phyloP scores from a whole-genome alignment of 1,284 basidiomycete genomes.

The Cryptococcus jaspeensis region DNA sequence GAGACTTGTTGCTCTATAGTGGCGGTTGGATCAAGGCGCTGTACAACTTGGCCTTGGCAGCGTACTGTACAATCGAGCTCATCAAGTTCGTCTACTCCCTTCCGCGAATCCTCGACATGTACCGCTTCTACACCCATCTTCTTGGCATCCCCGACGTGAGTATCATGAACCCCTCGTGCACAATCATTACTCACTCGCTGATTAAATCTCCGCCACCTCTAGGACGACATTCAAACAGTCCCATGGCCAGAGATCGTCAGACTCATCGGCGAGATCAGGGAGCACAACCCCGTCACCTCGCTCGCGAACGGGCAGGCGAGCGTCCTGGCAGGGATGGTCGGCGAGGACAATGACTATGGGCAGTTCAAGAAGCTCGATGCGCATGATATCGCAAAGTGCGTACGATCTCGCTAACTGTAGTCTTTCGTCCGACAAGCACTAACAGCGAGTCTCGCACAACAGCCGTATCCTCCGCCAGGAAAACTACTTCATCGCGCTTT shows the following conservation, averaged over 20 bases:
- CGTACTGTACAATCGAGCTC: constrained; percentile 69
- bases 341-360: constrained; percentile 30
- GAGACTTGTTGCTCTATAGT: constrained; percentile 1
- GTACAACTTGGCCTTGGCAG: constrained; percentile 76
- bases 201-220: constrained; percentile 51
- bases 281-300: constrained; percentile 84
- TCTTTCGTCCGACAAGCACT: not conserved
- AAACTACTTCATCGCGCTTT: constrained; percentile 95
- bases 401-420: not conserved
- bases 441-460: not conserved
- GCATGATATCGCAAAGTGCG: constrained; percentile 65
- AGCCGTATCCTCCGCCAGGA: constrained; percentile 91
- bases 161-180: not conserved
- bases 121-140: constrained; percentile 71
- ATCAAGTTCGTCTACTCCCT: constrained; percentile 57
- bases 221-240: constrained; percentile 96
- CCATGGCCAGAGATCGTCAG: constrained; percentile 94
- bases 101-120: constrained; percentile 81
- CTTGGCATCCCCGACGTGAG: constrained; percentile 60
- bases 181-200: not conserved
- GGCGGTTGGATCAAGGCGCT: constrained; percentile 52
- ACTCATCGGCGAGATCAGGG: constrained; percentile 80
- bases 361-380: constrained; percentile 77
- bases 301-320: constrained; percentile 56
- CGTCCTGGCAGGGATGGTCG: constrained; percentile 44